Evolutionary conservation across 148 eudicot genomes (phyloP), one percentile per base, ranked within the genome.

Genomic region (Mesembryanthemum crystallinum): DNA sequence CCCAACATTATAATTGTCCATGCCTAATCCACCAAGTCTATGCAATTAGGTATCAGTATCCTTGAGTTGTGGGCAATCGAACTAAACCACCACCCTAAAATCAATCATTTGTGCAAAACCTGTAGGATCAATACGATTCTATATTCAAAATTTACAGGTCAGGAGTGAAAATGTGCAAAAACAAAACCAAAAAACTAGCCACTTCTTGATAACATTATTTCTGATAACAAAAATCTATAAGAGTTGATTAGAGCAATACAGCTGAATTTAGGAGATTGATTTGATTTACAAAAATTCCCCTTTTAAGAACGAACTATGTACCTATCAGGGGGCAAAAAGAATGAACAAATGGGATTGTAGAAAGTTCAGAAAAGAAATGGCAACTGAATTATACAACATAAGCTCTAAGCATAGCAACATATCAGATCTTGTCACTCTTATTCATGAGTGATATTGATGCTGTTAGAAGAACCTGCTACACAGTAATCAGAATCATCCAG

Each of bases 261-360:
- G 25, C 12, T 57, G n/a, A 57, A 10, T 72, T 37, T 29, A 30
- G 32, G 39, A 35, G 29, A 23, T 14, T 30, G 43, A 64, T 64
- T 27, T 17, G 52, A 65, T 78, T 30, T 78, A 67, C 81, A 78
- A 30, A 24, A 49, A 30, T 2, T 11, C 8, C 20, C 25, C 62
- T 12, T 4, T 17, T 5, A 0, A 4, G 27, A 15, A 66, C n/a
- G 3, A 37, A 35, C n/a, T 35, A 28, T 33, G 64, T 52, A 64
- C 29, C 28, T 14, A 72, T 67, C 52, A 67, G 28, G 52, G 18
- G 39, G 54, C 28, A 39, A 43, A 49, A 62, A 54, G 60, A 73
- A 73, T 73, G 14, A 78, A 67, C 73, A 66, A 72, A 72, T 66
- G 33, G 57, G 58, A 74, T 27, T 25, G 28, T 24, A 25, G 45